These are phyloP conservation scores for Periconia sp. DNA, from an alignment of 2,329 filamentous ascomycete species.

Conservation along the genomic window DNA sequence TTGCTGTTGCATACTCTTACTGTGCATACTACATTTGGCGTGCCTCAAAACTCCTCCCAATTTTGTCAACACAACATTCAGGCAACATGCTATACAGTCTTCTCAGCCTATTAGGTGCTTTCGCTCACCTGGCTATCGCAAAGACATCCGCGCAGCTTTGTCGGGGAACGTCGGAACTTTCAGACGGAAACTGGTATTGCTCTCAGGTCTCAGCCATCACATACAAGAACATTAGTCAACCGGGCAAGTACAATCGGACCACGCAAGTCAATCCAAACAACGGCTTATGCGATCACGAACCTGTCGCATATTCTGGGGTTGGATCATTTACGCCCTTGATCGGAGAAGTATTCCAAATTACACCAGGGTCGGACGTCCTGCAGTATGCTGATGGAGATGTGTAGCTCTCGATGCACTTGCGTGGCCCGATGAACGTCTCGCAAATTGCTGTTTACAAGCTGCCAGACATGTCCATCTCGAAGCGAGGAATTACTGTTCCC, in stretches of 20 bases:
- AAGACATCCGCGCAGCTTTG: conserved; percentile 42
- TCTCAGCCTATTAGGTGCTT: conserved; percentile 14
- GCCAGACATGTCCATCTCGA: conserved; percentile 17
- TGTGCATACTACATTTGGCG: conserved; percentile 1
- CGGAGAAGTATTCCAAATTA: conserved; percentile 66
- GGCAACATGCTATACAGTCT: conserved; percentile 27
- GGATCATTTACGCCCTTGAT: conserved; percentile 71
- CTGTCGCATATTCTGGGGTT: conserved; percentile 62
- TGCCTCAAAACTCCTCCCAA: no score
- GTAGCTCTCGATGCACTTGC: conserved; percentile 74
- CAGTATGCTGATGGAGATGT: conserved; percentile 5
- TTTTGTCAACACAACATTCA: no score
- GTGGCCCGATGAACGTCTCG: conserved; percentile 71
- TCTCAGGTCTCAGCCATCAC: conserved; percentile 68
- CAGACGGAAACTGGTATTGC: conserved; percentile 70
- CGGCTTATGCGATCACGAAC: conserved; percentile 60
- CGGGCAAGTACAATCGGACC: conserved; percentile 70
- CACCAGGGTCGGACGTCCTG: background rate
- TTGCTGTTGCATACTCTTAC: no score
- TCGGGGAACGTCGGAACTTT: conserved; percentile 32
- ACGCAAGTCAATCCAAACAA: conserved; percentile 63
- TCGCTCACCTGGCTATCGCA: conserved; percentile 21
- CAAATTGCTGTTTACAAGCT: conserved; percentile 73
- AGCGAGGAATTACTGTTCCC: background rate
- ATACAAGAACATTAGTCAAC: conserved; percentile 67